Percentiles rank a stretch among this genome's conserved stretches.
These are phyloP conservation scores for Dactylis glomerata DNA, from an alignment of 176 grass and related monocot genomes.

Conservation along the genomic window DNA sequence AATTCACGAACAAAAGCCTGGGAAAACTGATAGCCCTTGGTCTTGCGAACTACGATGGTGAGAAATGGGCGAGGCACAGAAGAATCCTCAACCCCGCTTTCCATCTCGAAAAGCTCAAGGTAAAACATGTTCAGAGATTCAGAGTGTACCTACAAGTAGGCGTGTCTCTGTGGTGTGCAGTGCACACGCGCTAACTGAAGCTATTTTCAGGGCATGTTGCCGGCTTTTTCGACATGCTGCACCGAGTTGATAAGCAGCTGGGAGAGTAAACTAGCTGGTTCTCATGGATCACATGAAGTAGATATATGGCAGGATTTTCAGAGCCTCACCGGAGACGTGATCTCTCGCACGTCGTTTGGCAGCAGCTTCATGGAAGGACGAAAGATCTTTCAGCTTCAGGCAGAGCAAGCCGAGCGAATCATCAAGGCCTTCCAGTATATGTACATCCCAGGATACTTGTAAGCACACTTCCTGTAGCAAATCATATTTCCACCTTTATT, in stretches of 20 bases:
- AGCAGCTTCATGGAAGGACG: constrained; percentile 69
- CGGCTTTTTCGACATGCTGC: constrained; percentile 55
- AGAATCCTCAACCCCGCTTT: constrained; percentile 79
- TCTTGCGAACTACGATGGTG: constrained; percentile 46
- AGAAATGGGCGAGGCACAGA: constrained; percentile 79
- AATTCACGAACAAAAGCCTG: constrained; percentile 16
- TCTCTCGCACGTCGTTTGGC: constrained; percentile 70
- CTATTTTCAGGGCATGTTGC: constrained; percentile 50
- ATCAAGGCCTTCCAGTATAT: constrained; percentile 30
- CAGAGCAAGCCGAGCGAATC: constrained; percentile 44
- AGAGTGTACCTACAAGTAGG: not conserved
- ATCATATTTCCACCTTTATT: not conserved
- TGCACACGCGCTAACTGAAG: not conserved
- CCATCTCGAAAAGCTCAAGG: constrained; percentile 75
- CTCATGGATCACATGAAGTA: constrained; percentile 29
- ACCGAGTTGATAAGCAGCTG: constrained; percentile 45
- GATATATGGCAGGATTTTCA: constrained; percentile 65
- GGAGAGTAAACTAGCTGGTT: constrained; percentile 19
- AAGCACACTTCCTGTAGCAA: not conserved
- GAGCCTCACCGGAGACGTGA: constrained; percentile 67
- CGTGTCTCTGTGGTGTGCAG: not conserved
- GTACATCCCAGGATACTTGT: constrained; percentile 64
- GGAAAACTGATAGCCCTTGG: constrained; percentile 35
- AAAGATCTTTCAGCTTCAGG: constrained; percentile 67
- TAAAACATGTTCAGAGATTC: not conserved